Evolutionary conservation across 2,329 filamentous ascomycete genomes (phyloP).

Genomic region (Diaporthe nobilis): DNA sequence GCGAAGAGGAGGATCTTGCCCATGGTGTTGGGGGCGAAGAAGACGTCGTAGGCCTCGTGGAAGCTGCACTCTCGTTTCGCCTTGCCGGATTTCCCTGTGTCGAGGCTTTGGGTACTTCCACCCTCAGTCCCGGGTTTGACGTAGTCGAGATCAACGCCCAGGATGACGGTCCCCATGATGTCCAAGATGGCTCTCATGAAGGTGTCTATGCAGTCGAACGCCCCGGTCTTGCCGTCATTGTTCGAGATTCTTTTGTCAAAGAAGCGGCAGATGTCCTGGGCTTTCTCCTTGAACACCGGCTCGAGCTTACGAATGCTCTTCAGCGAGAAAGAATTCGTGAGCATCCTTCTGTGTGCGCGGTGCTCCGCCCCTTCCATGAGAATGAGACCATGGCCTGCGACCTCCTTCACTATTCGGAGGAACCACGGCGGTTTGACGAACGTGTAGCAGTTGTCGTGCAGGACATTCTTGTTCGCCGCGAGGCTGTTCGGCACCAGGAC

Average conservation of each 20-base stretch:
- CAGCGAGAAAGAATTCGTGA: slow-evolving; percentile 53
- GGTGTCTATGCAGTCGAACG: slow-evolving; percentile 36
- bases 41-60: slow-evolving; percentile 49
- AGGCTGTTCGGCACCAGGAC: slow-evolving; percentile 55
- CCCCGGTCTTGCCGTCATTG: slow-evolving; percentile 5
- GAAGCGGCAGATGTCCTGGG: slow-evolving; percentile 46
- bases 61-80: slow-evolving; percentile 43
- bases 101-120: neutral
- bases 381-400: slow-evolving; percentile 53
- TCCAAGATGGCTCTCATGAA: slow-evolving; percentile 53
- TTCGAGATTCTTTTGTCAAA: slow-evolving; percentile 49
- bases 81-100: neutral
- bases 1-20: slow-evolving; percentile 51
- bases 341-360: slow-evolving; percentile 51
- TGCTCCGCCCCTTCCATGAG: slow-evolving; percentile 55
- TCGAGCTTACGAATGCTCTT: slow-evolving; percentile 55
- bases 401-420: slow-evolving; percentile 51
- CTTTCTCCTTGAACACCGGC: slow-evolving; percentile 54
- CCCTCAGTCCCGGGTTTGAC: neutral
- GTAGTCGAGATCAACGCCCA: slow-evolving; percentile 52
- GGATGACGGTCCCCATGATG: slow-evolving; percentile 51
- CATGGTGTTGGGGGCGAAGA: slow-evolving; percentile 49
- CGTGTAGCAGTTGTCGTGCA: slow-evolving; percentile 56
- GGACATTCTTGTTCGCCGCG: slow-evolving; percentile 53
- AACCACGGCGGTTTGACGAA: slow-evolving; percentile 55